These are phyloP conservation scores for Colletotrichum spinosum DNA, from an alignment of 2,329 filamentous ascomycete genomes.

Conservation along the genomic window DNA sequence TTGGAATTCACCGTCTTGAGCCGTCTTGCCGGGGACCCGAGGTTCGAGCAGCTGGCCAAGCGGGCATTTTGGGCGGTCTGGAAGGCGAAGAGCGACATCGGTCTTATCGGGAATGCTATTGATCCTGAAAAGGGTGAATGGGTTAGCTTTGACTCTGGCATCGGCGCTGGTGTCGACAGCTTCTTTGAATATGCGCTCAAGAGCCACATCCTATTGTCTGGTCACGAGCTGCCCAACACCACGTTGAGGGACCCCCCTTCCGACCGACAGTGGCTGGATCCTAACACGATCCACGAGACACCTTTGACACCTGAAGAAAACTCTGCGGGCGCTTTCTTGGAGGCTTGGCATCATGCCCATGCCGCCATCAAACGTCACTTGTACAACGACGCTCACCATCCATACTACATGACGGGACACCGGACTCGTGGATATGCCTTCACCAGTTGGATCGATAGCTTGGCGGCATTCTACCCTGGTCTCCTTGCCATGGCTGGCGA, in stretches of 20 bases:
- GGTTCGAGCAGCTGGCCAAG: conserved; percentile 93
- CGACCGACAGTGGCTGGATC: conserved; percentile 65
- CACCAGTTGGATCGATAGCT: conserved; percentile 94
- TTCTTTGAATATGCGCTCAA: conserved; percentile 99
- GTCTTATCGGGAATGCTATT: conserved; percentile 89
- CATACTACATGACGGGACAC: conserved; percentile 93
- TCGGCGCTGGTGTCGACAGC: conserved; percentile 96
- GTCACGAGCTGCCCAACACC: conserved; percentile 70
- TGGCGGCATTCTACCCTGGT: conserved; percentile 95
- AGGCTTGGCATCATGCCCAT: conserved; percentile 87
- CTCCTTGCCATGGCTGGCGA: conserved; percentile 88
- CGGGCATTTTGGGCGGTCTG: conserved; percentile 98
- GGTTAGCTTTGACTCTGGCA: conserved; percentile 90
- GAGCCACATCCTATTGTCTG: conserved; percentile 89
- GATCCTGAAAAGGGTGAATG: conserved; percentile 92
- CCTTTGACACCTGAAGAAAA: conserved; percentile 74
- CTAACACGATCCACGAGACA: conserved; percentile 67
- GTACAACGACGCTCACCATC: conserved; percentile 87
- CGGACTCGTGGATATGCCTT: conserved; percentile 87
- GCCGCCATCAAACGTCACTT: conserved; percentile 89
- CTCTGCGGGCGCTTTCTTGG: conserved; percentile 81
- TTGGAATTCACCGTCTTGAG: conserved; percentile 94
- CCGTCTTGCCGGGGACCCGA: conserved; percentile 83
- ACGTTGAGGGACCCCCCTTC: conserved; percentile 52
- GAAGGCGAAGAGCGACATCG: conserved; percentile 85